phyloP scores from a whole-genome alignment of 441 rosid genomes.

The Breynia disticha region DNA sequence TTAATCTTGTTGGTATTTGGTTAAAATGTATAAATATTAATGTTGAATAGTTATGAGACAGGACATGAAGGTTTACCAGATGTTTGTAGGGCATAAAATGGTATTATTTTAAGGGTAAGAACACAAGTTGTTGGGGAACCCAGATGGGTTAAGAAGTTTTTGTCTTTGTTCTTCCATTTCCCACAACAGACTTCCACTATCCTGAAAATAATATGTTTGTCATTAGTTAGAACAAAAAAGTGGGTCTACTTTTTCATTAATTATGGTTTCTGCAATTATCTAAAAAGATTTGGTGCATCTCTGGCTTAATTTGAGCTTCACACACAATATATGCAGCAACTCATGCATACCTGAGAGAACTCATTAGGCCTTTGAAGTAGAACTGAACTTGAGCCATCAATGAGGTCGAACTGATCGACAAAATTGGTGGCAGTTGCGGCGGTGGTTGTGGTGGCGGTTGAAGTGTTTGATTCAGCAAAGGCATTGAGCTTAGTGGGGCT shows the following conservation, averaged over 20 bases:
- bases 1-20: background rate
- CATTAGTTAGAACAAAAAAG: conserved; percentile 6
- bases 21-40: background rate
- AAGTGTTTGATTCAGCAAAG: conserved; percentile 31
- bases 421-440: background rate
- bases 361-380: conserved; percentile 23
- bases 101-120: conserved; percentile 37
- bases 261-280: no score
- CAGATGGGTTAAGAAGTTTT: conserved; percentile 33
- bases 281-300: no score
- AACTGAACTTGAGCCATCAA: conserved; percentile 21
- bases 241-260: background rate
- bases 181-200: conserved; percentile 29
- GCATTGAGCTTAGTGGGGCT: conserved; percentile 25
- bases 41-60: conserved; percentile 14
- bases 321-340: no score
- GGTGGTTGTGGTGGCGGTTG: conserved; percentile 13
- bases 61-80: conserved; percentile 27
- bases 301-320: no score
- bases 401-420: conserved; percentile 22
- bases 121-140: conserved; percentile 37
- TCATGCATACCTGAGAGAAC: conserved; percentile 25
- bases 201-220: conserved; percentile 37
- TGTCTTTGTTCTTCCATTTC: conserved; percentile 45
- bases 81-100: conserved; percentile 29